Conservation (phyloP, 2,329 filamentous ascomycete species). For the Pochonia chlamydosporia region DNA sequence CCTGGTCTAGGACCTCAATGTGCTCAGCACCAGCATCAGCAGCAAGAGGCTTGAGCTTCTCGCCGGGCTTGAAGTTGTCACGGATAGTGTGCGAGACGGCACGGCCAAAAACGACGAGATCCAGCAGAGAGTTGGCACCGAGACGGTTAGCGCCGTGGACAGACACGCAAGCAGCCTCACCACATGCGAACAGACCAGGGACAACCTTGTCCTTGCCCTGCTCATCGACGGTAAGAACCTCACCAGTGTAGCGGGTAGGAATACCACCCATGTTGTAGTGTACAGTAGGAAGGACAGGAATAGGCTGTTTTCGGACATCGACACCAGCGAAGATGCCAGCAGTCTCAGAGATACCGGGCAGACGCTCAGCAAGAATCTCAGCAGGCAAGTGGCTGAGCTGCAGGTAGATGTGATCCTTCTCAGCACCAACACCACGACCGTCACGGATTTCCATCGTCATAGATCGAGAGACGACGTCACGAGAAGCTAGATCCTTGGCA, state of each 20-base stretch:
- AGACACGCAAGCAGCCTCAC: constrained; percentile 95
- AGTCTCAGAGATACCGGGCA: constrained; percentile 97
- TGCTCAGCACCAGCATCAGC: constrained; percentile 85
- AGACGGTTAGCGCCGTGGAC: constrained; percentile 98
- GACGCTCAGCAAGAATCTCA: constrained; percentile 89
- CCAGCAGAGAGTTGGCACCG: constrained; percentile 95
- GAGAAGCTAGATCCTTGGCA: constrained; percentile 93
- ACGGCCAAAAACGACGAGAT: constrained; percentile 95
- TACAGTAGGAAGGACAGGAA: constrained; percentile 91
- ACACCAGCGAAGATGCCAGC: constrained; percentile 96
- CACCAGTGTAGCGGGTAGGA: constrained; percentile 92
- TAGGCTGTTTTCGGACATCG: constrained; percentile 94
- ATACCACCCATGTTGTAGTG: constrained; percentile 99
- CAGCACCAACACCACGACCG: constrained; percentile 90
- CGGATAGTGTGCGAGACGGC: constrained; percentile 96
- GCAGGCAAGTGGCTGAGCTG: constrained; percentile 93
- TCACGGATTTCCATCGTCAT: constrained; percentile 99
- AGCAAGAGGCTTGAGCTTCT: constrained; percentile 70
- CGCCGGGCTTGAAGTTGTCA: constrained; percentile 83
- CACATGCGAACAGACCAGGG: constrained; percentile 90
- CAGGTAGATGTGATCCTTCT: constrained; percentile 98
- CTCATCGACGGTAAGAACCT: constrained; percentile 85
- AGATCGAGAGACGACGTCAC: constrained; percentile 93
- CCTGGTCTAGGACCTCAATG: constrained; percentile 78
- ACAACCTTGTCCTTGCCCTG: constrained; percentile 88